Base-by-base conservation (phyloP, 805 yeast species). In the Yarrowia bubula region DNA sequence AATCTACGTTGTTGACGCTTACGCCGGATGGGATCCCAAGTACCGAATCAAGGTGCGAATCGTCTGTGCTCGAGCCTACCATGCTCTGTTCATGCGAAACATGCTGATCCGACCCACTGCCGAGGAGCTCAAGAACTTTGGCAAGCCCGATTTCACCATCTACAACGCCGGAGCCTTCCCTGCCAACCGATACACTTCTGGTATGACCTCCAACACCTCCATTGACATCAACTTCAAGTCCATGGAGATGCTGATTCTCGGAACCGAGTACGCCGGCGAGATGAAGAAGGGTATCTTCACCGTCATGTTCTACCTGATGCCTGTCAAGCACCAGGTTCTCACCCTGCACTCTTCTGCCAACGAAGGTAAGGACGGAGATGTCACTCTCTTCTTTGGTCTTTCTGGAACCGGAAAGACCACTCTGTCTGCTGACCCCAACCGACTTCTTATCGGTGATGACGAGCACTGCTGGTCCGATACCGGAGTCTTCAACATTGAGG, bases 111-210 rank as follows among this genome's bases (percentile, higher is more conserved):
- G 92, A 78, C 99, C 99, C 70, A 88, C 96, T 33, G 85, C 82
- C 38, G 95, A 92, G 79, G 98, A 93, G 79, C 84, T 92, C 74
- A 84, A 82, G 67, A 82, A 86, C 77, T 93, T 92, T 74, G 98
- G 98, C 74, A 96, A 91, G 81, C 99, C 99, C 62, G 98, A 93
- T 76, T 93, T 93, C 82, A 92, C 98, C 70, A 89, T 93, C 75
- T 93, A 96, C 90, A 93, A 93, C 76, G 98, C 97, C 64, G 99
- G 99, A 74, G 96, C 91, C 76, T 93, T 93, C 90, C 98, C 98
- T 55, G 99, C 99, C 61, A 93, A 93, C 79, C 87, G 90, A 67
- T 90, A 86, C 83, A 93, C 99, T 67, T 87, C 90, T 76, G 98
- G 98, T 76, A 93, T 93, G 99, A 90, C 98, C 66, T 92, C 98